Base-by-base conservation (phyloP, 208 protist genomes). In the Leptomonas seymouri region DNA sequence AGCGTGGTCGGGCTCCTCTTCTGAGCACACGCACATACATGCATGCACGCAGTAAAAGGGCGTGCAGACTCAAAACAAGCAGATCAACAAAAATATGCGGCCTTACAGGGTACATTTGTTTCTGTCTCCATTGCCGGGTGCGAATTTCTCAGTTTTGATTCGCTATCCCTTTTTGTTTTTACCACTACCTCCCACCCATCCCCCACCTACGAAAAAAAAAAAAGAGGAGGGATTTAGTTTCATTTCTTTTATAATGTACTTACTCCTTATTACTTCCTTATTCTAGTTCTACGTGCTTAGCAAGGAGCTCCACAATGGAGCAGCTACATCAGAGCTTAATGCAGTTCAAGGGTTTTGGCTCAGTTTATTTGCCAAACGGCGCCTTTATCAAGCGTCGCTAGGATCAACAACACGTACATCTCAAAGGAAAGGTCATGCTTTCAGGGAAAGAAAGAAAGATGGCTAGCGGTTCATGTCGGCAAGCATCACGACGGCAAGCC, bases 201-300 rank as follows among this genome's bases (percentile, higher is more conserved):
- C n/a, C n/a, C n/a, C n/a, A n/a, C n/a, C n/a, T n/a, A n/a, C n/a
- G n/a, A 51, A 23, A 51, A 51, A 51, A 51, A 20, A 20, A 25
- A 51, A 51, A 51, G 15, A 23, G 7, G n/a, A 51, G 15, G 5
- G 46, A 20, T 31, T 39, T 31, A 34, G 6, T 39, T 57, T 57
- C n/a, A 41, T 31, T 57, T 57, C n/a, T 31, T 15, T 57, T n/a
- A n/a, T n/a, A n/a, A n/a, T n/a, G n/a, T 36, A 61, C 36, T 59
- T 51, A 46, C 39, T 1, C n/a, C 46, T 54, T 67, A 39, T 54
- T 49, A 21, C 16, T 39, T 64, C 45, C 25, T 50, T 56, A 61
- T 59, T 71, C 23, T 46, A 58, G 6, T 18, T 49, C 27, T 65
- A 28, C 44, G 18, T 16, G 20, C 20, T 16, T 5, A 16, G 20